Base-by-base conservation (phyloP, 2,329 filamentous ascomycete species). In the Colletotrichum godetiae region DNA sequence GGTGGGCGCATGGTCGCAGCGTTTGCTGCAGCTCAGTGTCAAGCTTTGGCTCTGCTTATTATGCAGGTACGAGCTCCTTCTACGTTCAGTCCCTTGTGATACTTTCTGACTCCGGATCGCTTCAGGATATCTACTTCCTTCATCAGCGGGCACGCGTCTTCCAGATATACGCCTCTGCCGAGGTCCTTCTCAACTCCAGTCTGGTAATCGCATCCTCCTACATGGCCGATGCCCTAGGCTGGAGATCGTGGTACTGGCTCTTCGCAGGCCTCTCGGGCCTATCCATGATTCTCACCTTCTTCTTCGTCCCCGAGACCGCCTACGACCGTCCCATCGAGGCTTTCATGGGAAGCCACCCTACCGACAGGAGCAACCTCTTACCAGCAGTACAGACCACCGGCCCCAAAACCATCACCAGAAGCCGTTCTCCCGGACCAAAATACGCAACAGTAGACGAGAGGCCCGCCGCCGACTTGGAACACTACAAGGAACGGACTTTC, bases 251-350 rank as follows among this genome's bases (percentile, higher is more conserved):
- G 57, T 74, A 74, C 29, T 72, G 72, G 62, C 63, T 74, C 7
- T 67, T 74, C 13, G 68, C 62, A 46, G 68, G 58, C 4, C 53
- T 74, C 7, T 72, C 57, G 5, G 58, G 68, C 31, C 13, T 67
- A 31, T 37, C 68, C 42, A 74, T 67, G 72, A 13, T 67, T 1
- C 42, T 72, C 31, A 74, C 68, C 31, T 59, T 66, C 55, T 29
- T 75, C 12, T 67, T 73, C 22, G 66, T 75, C 24, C 70, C 70
- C 12, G 70, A 75, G 53, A 75, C 73, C n/a, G 57, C 67, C 13
- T 74, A 70, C 29, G 65, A 67, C 33, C 61, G 70, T 5, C 66
- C 53, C 2, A 64, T 70, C 13, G 66, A 66, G 57, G 59, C 61
- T 2, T 75, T 67, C 52, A 73, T 67, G 65, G 66, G 66, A 13